Base-by-base conservation (phyloP, 306 rosid species). In the Corylus heterophylla region DNA sequence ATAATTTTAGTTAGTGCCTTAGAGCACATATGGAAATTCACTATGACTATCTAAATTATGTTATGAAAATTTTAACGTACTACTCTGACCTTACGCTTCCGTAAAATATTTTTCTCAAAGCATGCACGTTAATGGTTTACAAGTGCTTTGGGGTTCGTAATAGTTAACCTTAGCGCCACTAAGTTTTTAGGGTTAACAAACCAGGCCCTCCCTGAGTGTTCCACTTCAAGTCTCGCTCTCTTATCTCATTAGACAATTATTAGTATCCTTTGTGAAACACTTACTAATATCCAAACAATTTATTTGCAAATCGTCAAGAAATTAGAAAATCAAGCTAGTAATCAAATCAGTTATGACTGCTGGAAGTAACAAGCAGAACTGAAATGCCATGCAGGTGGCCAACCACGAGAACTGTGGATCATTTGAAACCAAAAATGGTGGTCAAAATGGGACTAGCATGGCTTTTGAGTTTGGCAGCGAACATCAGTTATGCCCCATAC, bases 401-500 rank as follows among this genome's bases (percentile, higher is more conserved):
- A 44, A 56, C 54, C 27, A 75, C 74, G 85, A 83, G n/a, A 87
- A 83, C 42, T 73, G 71, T 64, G 80, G 77, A 74, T 64, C 78
- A 55, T 17, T 71, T 68, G 75, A 59, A n/a, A 77, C 64, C 20
- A 69, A 47, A 27, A 79, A 73, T 7, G 71, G 76, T 22, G 51
- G 71, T 9, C 83, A 82, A 70, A 80, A 80, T n/a, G 98, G 97
- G 61, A 86, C 92, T 62, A 91, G 90, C 85, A 85, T 88, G 79
- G 96, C 96, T 67, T 84, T 86, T 78, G 97, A 91, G 54, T 50
- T 89, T 54, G 89, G 88, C 50, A 84, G 80, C 63, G 91, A 84
- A 29, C 88, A 12, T 58, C 89, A 66, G 85, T 67, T 85, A 17
- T 92, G 89, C 79, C 98, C 98, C 69, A 90, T 95, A 59, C 88